phyloP scores from a whole-genome alignment of 257 asterid species.

The Pogostemon cablin region DNA sequence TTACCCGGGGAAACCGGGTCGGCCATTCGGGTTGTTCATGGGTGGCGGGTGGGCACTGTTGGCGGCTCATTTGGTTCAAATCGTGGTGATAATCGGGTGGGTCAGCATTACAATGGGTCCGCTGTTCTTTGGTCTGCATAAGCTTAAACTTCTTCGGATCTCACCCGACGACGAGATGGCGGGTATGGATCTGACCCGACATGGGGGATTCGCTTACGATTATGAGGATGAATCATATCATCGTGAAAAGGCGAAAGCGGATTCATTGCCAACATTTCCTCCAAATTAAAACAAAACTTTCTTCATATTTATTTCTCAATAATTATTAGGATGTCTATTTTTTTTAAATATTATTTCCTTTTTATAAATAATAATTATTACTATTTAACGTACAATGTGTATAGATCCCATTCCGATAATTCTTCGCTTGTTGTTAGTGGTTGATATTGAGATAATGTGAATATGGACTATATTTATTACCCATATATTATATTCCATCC shows the following conservation, averaged over 20 bases:
- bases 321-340: neutral
- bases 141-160: conserved; percentile 50
- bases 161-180: conserved; percentile 48
- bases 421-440: neutral
- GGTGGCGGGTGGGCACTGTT: conserved; percentile 49
- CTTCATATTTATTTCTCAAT: neutral
- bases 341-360: neutral
- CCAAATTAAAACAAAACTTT: conserved; percentile 13
- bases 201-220: conserved; percentile 50
- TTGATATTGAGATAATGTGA: conserved; percentile 27
- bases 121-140: conserved; percentile 37
- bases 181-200: conserved; percentile 60
- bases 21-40: conserved; percentile 50
- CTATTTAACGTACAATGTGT: too few species aligned
- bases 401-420: neutral
- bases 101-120: conserved; percentile 54
- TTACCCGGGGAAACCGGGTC: conserved; percentile 43
- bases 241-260: conserved; percentile 38
- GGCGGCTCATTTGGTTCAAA: conserved; percentile 49
- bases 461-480: conserved; percentile 21
- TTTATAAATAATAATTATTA: too few species aligned
- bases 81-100: conserved; percentile 51
- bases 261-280: conserved; percentile 16
- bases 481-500: neutral
- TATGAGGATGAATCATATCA: conserved; percentile 31